A percentile compares a stretch with the other conserved stretches of the same genome.
phyloP scores from a whole-genome alignment of 2,329 filamentous ascomycete species.

The Pyrenochaeta sp. region DNA sequence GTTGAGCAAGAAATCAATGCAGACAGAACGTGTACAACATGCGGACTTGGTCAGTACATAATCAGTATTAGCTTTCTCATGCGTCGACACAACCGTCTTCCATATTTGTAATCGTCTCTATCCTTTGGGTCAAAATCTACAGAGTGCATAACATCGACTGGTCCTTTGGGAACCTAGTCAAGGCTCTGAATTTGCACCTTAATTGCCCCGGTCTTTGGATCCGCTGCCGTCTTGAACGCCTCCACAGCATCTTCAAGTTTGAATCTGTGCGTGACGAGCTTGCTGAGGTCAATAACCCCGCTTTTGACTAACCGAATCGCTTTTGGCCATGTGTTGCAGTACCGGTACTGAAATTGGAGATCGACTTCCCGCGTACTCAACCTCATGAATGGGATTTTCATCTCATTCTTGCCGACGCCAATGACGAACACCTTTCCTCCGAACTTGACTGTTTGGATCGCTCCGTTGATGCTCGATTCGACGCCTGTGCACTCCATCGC shows the following conservation, averaged over 20 bases:
- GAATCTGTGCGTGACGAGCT: constrained; percentile 87
- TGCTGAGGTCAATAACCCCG: constrained; percentile 81
- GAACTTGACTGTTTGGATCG: constrained; percentile 91
- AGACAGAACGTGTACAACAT: no score
- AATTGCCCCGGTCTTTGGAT: constrained; percentile 93
- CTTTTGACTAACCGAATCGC: constrained; percentile 88
- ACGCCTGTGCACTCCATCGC: constrained; percentile 95
- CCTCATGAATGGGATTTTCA: constrained; percentile 95
- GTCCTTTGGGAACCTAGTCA: constrained; percentile 23
- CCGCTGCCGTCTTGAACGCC: constrained; percentile 87
- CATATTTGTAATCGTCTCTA: no score
- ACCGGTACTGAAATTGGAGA: constrained; percentile 95
- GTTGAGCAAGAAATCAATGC: no score
- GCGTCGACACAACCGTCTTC: no score
- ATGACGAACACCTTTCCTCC: constrained; percentile 98
- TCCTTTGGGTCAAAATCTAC: no score
- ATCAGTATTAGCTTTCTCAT: no score
- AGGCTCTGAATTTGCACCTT: constrained; percentile 92
- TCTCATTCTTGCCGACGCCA: constrained; percentile 93
- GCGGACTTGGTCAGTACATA: no score
- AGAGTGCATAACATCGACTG: no score
- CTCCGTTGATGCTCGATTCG: constrained; percentile 84
- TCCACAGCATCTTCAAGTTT: constrained; percentile 84
- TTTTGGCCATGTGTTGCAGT: constrained; percentile 94
- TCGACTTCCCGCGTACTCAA: constrained; percentile 91